A percentile compares a stretch with the other conserved stretches of the same genome.
These are phyloP conservation scores for Exserohilum turcica DNA, from an alignment of 2,329 filamentous ascomycete genomes.

Conservation along the genomic window DNA sequence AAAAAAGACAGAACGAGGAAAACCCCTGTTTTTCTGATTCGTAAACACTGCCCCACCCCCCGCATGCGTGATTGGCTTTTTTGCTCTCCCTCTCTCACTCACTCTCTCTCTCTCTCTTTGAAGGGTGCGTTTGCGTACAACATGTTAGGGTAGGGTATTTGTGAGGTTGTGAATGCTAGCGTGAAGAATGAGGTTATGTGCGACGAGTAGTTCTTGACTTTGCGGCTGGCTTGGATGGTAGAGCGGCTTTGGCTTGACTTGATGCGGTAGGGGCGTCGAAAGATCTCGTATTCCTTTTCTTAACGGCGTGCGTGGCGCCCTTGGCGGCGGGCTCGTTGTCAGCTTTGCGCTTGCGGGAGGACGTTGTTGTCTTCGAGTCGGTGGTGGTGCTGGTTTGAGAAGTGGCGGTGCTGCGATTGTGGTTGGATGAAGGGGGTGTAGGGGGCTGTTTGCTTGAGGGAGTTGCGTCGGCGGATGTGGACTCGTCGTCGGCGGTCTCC, in stretches of 20 bases:
- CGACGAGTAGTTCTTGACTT: not conserved
- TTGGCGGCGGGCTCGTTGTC: slow-evolving; percentile 22
- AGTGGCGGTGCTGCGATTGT: slow-evolving; percentile 19
- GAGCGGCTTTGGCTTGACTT: slow-evolving; percentile 36
- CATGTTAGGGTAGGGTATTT: no score
- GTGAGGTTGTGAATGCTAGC: no score
- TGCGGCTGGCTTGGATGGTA: slow-evolving; percentile 23
- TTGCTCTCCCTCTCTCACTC: no score
- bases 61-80: no score
- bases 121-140: no score
- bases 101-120: no score
- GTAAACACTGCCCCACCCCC: no score
- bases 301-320: slow-evolving; percentile 20
- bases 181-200: not conserved
- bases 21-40: not conserved
- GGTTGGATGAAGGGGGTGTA: slow-evolving; percentile 31
- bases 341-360: slow-evolving; percentile 44
- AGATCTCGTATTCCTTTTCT: slow-evolving; percentile 39
- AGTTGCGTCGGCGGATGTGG: slow-evolving; percentile 13
- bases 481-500: slow-evolving; percentile 15
- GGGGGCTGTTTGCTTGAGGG: slow-evolving; percentile 18
- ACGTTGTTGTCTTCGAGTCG: slow-evolving; percentile 10
- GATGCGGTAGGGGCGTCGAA: slow-evolving; percentile 47
- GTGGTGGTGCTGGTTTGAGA: slow-evolving; percentile 8
- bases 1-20: no score